phyloP scores from a whole-genome alignment of 805 yeast genomes.

The Zygosaccharomyces siamensis region DNA sequence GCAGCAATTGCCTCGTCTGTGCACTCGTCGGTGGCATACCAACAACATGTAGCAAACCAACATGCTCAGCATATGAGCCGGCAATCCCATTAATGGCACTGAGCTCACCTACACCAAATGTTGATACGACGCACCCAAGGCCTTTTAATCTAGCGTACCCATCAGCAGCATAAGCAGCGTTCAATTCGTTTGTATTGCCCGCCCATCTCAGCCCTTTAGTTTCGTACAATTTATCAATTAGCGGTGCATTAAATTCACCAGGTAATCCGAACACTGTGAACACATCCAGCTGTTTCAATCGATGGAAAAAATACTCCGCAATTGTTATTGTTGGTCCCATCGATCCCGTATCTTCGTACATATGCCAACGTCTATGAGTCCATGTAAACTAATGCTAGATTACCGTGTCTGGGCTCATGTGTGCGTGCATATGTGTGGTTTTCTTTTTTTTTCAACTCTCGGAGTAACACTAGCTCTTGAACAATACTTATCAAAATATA shows the following conservation, averaged over 20 bases:
- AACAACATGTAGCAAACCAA: slow-evolving; percentile 78
- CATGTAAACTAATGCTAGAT: neutral
- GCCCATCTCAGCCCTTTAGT: slow-evolving; percentile 57
- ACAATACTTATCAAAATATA: neutral
- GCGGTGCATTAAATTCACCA: slow-evolving; percentile 63
- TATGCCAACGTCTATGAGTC: neutral
- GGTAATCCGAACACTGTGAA: slow-evolving; percentile 68
- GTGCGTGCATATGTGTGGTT: neutral
- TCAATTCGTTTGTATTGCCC: slow-evolving; percentile 84
- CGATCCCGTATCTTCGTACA: neutral
- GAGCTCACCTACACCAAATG: slow-evolving; percentile 88
- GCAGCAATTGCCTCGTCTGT: slow-evolving; percentile 34
- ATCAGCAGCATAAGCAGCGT: slow-evolving; percentile 87
- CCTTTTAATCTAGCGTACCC: slow-evolving; percentile 64
- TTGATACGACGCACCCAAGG: slow-evolving; percentile 40
- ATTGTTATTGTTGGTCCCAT: slow-evolving; percentile 37
- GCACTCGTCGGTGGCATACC: slow-evolving; percentile 59
- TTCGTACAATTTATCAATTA: slow-evolving; percentile 60
- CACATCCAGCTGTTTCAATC: slow-evolving; percentile 49
- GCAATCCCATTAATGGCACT: slow-evolving; percentile 79
- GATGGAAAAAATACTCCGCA: slow-evolving; percentile 59
- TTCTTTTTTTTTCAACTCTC: neutral
- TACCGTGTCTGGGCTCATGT: neutral
- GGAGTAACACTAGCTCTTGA: neutral
- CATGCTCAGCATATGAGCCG: slow-evolving; percentile 79